phyloP scores from a whole-genome alignment of 179 eudicot genomes.

The Beta macrorhiza region DNA sequence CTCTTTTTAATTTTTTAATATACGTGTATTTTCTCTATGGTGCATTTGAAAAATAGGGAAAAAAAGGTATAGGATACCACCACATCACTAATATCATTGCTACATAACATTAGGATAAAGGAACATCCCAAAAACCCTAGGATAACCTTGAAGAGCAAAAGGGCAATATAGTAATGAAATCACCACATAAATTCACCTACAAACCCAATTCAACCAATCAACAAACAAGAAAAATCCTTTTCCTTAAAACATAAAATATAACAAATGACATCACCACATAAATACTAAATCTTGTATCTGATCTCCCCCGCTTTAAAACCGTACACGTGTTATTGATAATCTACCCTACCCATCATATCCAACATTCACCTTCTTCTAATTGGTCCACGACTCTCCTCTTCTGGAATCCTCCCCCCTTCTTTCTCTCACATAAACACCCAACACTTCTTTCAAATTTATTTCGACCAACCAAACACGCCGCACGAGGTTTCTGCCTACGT shows the following conservation, averaged over 20 bases:
- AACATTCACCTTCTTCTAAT: neutral
- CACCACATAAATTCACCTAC: neutral
- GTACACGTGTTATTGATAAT: conserved; percentile 2
- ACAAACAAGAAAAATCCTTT: neutral
- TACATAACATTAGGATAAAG: too few relatives aligned
- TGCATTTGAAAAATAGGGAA: too few relatives aligned
- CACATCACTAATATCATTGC: too few relatives aligned
- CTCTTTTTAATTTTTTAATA: too few relatives aligned
- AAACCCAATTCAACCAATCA: neutral
- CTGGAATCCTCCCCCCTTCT: conserved; percentile 10
- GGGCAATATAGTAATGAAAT: too few relatives aligned
- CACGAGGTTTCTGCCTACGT: conserved; percentile 23
- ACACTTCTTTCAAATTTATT: neutral
- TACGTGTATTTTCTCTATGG: too few relatives aligned
- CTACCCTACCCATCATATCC: neutral
- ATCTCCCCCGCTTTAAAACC: conserved; percentile 16
- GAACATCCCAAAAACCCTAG: too few relatives aligned
- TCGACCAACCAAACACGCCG: conserved; percentile 18
- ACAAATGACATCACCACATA: conserved; percentile 13
- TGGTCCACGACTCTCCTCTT: conserved; percentile 20
- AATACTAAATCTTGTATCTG: neutral
- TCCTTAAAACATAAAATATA: too few relatives aligned
- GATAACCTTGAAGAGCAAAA: too few relatives aligned
- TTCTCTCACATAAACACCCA: neutral
- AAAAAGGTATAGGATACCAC: too few relatives aligned